Base-by-base conservation (phyloP, 805 yeast species). In the Kodamaea lidongshanica region DNA sequence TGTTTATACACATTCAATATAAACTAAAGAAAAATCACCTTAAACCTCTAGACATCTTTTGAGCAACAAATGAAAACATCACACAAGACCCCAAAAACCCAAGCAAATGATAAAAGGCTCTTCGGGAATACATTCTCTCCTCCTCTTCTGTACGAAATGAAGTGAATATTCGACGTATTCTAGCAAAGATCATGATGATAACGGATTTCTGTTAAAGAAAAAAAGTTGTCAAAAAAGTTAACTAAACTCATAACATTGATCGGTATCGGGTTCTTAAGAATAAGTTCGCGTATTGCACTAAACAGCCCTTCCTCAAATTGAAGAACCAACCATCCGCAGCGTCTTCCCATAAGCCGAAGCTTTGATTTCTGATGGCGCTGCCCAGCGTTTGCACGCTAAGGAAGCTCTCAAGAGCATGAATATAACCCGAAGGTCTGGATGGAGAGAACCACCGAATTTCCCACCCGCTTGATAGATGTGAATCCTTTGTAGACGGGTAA, bases 121-220 rank as follows among this genome's bases (percentile, higher is more conserved):
- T 67, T 27, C 95, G 61, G 0, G 94, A 82, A 44, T 75, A 79
- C 30, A 66, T 60, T 29, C 88, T 61, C 51, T 86, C 95, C 44
- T 85, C 95, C 42, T 85, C 94, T 39, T 84, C 94, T 2, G 92
- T 74, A 12, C 95, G 58, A 47, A 85, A 84, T 4, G 92, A 79
- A 13, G 87, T 77, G 49, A 85, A 85, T 24, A 85, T 79, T 34
- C 84, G 63, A 27, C 95, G 59, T 24, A 86, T 72, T 46, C 86
- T 84, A 25, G 83, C 86, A 25, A 85, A 61, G 43, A 79, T 76
- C 78, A 65, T 74, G 29, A n/a, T n/a, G n/a, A n/a, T n/a, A n/a
- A n/a, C n/a, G n/a, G n/a, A n/a, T n/a, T n/a, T 16, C 23, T 19
- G 16, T 9, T 10, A 8, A 3, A 17, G 19, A 16, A 33, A 33